Evolutionary conservation across 1,284 basidiomycete species (phyloP), one percentile per base, ranked within the genome.

Genomic region (Stygiomarasmius scandens): DNA sequence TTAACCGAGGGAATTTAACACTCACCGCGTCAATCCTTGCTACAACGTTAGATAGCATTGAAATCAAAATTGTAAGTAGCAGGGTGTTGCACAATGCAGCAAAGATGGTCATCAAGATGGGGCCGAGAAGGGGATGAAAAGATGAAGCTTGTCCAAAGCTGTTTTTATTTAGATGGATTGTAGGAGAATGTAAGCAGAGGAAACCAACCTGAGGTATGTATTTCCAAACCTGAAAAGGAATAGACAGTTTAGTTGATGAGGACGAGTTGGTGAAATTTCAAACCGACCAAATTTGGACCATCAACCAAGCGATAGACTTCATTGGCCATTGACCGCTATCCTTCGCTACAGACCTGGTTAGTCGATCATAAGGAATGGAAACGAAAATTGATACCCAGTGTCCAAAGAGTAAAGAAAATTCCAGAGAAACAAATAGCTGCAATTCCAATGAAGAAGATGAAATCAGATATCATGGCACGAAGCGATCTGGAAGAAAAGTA

Each of bases 361-460:
- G 48, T 41, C 6, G 16, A 55, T 19, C 41, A 41, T 27, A 50
- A 9, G 47, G 8, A 16, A 25, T 27, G 19, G 24, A 11, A 11
- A 32, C 12, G 45, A 20, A 52, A 6, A 10, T 54, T 5, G 58
- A 58, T 69, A 78, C 91, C 88, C 4, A 95, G 79, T 1, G 84
- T 88, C 82, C 90, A 92, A 27, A 95, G 75, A 1, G 92, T 93
- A 73, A 95, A 93, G 19, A 93, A 78, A 41, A 96, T 76, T 3
- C 93, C 93, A 16, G 91, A 94, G 73, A 96, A 95, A 67, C 90
- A 92, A n/a, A 87, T 84, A 1, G 80, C 81, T 8, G 92, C 91
- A 43, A 95, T 87, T 14, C 82, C 79, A 66, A 95, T 92, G 76
- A 96, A 96, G 68, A 92, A 87, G 2, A 92, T 71, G 68, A 94